These are phyloP conservation scores for Umbelopsis ramanniana DNA, from an alignment of 192 early-diverging fungal species.

Conservation along the genomic window DNA sequence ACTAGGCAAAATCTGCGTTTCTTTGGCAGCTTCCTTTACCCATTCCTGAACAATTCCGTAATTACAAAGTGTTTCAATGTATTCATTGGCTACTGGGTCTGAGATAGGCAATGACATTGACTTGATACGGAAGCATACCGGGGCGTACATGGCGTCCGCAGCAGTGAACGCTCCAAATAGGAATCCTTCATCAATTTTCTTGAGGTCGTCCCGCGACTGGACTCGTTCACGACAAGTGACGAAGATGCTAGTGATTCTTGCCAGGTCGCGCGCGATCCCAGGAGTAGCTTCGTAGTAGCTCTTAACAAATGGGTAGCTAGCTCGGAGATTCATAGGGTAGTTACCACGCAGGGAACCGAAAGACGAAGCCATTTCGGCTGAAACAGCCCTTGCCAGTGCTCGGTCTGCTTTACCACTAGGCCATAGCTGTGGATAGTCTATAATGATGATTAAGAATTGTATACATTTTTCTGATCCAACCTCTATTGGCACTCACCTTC, in stretches of 20 bases:
- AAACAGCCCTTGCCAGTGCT: constrained; percentile 40
- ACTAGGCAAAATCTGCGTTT: constrained; percentile 32
- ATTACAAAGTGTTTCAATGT: constrained; percentile 31
- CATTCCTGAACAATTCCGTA: constrained; percentile 37
- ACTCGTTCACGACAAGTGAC: constrained; percentile 1
- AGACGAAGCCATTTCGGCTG: constrained; percentile 41
- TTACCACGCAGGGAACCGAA: constrained; percentile 27
- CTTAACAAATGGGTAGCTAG: constrained; percentile 24
- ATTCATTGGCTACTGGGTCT: constrained; percentile 27
- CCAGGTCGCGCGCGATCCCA: constrained; percentile 23
- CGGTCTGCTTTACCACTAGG: constrained; percentile 35
- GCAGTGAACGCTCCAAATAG: constrained; percentile 45
- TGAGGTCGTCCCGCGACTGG: constrained; percentile 26
- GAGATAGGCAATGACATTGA: constrained; percentile 21
- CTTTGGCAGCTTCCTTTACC: constrained; percentile 23
- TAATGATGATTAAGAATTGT: background rate
- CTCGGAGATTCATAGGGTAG: constrained; percentile 41
- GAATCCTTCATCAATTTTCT: constrained; percentile 37
- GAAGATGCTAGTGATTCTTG: constrained; percentile 35
- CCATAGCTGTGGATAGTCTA: constrained; percentile 43
- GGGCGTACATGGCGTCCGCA: constrained; percentile 47
- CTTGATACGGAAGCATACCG: constrained; percentile 32
- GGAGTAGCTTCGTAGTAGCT: constrained; percentile 20
- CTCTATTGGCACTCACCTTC: constrained; percentile 31
- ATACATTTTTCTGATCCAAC: background rate